Conservation (phyloP, 1,284 basidiomycete species). For the Cystobasidiaceae sp. region DNA sequence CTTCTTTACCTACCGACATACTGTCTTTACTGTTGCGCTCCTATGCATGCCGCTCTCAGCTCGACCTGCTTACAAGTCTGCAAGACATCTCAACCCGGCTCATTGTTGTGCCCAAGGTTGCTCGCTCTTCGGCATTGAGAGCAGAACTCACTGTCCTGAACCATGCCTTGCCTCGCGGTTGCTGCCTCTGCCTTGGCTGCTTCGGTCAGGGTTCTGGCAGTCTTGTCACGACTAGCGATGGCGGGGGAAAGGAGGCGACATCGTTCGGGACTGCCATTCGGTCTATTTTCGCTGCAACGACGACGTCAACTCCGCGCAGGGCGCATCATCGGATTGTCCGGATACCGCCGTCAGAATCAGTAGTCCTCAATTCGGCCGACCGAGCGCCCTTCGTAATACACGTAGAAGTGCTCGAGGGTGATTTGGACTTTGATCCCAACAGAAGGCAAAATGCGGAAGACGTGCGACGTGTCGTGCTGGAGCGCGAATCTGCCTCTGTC, state of each 20-base stretch:
- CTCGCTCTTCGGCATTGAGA: slow-evolving; percentile 86
- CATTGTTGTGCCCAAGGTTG: slow-evolving; percentile 85
- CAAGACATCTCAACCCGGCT: slow-evolving; percentile 92
- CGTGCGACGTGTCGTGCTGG: slow-evolving; percentile 36
- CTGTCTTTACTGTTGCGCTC: slow-evolving; percentile 59
- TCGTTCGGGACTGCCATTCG: not conserved
- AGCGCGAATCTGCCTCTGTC: no score
- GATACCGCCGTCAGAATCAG: slow-evolving; percentile 94
- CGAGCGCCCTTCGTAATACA: slow-evolving; percentile 89
- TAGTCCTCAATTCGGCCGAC: slow-evolving; percentile 97
- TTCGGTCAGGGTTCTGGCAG: slow-evolving; percentile 7
- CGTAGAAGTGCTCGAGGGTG: slow-evolving; percentile 83
- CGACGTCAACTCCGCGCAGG: not conserved
- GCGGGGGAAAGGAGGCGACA: not conserved
- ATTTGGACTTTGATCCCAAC: slow-evolving; percentile 87
- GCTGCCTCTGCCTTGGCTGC: slow-evolving; percentile 42
- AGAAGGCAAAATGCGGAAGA: slow-evolving; percentile 63
- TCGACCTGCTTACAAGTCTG: slow-evolving; percentile 78
- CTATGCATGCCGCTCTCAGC: slow-evolving; percentile 89
- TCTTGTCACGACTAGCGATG: not conserved
- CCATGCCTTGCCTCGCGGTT: slow-evolving; percentile 71
- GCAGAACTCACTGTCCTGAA: slow-evolving; percentile 95
- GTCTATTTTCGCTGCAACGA: not conserved
- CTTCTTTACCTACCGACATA: not conserved
- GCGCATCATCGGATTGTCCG: slow-evolving; percentile 91